Base-by-base conservation (phyloP, 768 basidiomycete species). In the Tremella fuciformis region DNA sequence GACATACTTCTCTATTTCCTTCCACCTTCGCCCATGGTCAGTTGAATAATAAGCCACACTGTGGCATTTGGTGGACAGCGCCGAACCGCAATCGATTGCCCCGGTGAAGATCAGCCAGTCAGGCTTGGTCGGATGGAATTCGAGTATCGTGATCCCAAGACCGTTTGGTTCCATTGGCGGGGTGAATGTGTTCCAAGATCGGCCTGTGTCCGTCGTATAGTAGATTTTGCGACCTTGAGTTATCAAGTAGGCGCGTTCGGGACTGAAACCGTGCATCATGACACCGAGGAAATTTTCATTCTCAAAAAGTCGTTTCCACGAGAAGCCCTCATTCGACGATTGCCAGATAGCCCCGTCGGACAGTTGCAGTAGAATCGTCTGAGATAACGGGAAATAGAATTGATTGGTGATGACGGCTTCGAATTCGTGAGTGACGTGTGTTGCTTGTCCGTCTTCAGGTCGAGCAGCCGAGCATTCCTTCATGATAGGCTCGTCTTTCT, bases 101-200 rank as follows among this genome's bases (percentile, higher is more conserved):
- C 96, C 94, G 0, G 85, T 86, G 88, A 90, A 99, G 66, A 98
- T 91, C 49, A 99, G 79, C 76, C 81, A 83, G 65, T 98, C 93
- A 2, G 88, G 82, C 8, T 81, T 71, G 21, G 73, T 78, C 0
- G 92, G 89, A 63, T 97, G 93, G 84, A 96, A 98, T 53, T 86
- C 86, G 26, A 99, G 76, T 13, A 88, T 83, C 18, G 85, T 83
- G 3, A 85, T 83, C 11, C 84, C 83, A 70, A 98, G 88, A 3
- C 82, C 79, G 74, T 93, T 98, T 1, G 96, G 88, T 1, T 82
- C 83, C 0, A 82, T 80, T 0, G 91, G 91, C 0, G 87, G 84
- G 0, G 62, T 47, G 44, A 82, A 77, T 0, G 60, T 34, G 60
- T 83, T 78, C 94, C 94, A 99, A 1, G 77, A 77, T 16, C 81